phyloP scores from a whole-genome alignment of 2,329 filamentous ascomycete genomes.

The Dothistroma pini region DNA sequence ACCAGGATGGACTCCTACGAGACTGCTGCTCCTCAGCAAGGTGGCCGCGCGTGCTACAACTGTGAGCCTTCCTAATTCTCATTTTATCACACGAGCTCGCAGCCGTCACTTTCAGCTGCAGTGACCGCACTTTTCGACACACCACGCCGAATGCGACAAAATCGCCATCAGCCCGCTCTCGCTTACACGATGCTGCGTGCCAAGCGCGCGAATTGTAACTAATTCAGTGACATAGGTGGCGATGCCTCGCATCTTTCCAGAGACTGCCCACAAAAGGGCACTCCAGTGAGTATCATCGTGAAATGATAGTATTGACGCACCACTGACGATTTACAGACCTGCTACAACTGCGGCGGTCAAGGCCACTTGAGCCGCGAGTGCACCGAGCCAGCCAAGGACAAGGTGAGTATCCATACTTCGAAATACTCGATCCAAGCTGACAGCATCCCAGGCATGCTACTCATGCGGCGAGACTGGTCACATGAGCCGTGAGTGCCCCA shows the following conservation, averaged over 20 bases:
- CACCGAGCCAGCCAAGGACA: conserved; percentile 83
- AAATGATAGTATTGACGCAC: conserved; percentile 28
- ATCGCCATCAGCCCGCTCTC: background rate
- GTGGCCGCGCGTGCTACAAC: conserved; percentile 56
- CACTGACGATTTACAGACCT: conserved; percentile 36
- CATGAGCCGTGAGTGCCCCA: conserved; percentile 80
- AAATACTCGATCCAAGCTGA: conserved; percentile 33
- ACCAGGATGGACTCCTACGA: conserved; percentile 47
- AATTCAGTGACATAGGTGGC: conserved; percentile 39
- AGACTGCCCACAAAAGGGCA: conserved; percentile 50
- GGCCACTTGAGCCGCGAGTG: conserved; percentile 72
- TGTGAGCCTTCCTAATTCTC: conserved; percentile 43
- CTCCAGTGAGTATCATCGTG: conserved; percentile 22
- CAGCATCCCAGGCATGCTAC: conserved; percentile 42
- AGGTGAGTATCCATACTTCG: conserved; percentile 46
- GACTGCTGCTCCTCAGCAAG: conserved; percentile 30
- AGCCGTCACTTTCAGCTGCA: conserved; percentile 1
- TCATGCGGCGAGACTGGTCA: conserved; percentile 78
- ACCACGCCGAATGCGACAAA: background rate
- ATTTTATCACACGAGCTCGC: conserved; percentile 1
- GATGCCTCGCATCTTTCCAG: conserved; percentile 49
- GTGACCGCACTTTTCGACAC: background rate
- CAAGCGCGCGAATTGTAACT: conserved; percentile 20
- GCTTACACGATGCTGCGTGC: conserved; percentile 6
- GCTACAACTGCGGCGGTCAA: conserved; percentile 48